A percentile compares a stretch with the other conserved stretches of the same genome.
These are phyloP conservation scores for Hymenotorrendiella dingleyae DNA, from an alignment of 2,329 filamentous ascomycete species.

Conservation along the genomic window DNA sequence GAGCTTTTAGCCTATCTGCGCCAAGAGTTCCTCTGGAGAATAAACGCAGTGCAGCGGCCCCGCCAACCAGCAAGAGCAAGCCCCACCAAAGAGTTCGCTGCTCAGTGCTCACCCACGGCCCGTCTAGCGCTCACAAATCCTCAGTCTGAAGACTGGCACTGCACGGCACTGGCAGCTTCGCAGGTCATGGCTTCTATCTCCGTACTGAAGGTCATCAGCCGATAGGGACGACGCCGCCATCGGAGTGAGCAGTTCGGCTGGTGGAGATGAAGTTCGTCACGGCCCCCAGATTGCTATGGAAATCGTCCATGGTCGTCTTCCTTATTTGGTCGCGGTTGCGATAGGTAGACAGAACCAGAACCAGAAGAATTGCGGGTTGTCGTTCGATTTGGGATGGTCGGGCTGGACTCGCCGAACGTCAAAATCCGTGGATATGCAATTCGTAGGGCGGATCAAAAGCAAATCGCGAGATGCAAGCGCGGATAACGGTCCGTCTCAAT, in stretches of 20 bases:
- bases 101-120: too few relatives aligned
- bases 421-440: conserved; percentile 6
- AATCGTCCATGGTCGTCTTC: too few relatives aligned
- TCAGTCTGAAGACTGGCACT: not conserved
- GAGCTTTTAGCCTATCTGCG: conserved; percentile 19
- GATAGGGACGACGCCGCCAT: too few relatives aligned
- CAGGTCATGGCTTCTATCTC: not conserved
- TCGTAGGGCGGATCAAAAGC: conserved; percentile 19
- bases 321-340: too few relatives aligned
- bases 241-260: not conserved
- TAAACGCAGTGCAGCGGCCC: conserved; percentile 22
- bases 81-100: not conserved
- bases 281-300: not conserved
- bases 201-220: not conserved
- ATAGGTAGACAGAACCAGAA: too few relatives aligned
- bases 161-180: not conserved
- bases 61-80: too few relatives aligned
- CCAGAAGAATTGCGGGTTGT: too few relatives aligned
- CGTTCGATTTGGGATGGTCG: too few relatives aligned
- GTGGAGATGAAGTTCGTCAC: not conserved
- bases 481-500: conserved; percentile 25
- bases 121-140: conserved; percentile 1
- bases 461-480: conserved; percentile 21
- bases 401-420: not conserved
- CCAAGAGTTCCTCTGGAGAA: conserved; percentile 19